phyloP scores from a whole-genome alignment of 768 basidiomycete genomes.

The Pulveroboletus sp. region DNA sequence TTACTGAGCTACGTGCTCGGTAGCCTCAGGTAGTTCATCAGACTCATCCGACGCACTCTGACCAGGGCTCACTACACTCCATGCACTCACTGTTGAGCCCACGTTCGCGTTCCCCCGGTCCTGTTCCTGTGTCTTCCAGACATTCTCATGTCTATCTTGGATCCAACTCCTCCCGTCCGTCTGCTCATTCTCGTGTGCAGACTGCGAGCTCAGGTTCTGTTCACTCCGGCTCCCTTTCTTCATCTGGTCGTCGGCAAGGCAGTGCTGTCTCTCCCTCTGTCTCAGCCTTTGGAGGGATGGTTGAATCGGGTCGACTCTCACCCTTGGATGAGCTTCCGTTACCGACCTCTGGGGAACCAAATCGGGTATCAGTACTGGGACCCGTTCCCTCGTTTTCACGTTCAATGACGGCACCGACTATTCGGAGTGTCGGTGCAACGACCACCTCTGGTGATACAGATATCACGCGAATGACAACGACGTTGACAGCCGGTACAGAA shows the following conservation, averaged over 20 bases:
- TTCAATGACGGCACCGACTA: constrained; percentile 27
- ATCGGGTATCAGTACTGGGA: constrained; percentile 27
- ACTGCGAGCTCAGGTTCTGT: constrained; percentile 37
- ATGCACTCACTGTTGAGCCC: constrained; percentile 55
- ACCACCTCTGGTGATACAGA: constrained; percentile 31
- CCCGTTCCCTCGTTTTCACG: constrained; percentile 32
- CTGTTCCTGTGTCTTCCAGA: constrained; percentile 45
- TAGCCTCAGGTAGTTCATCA: constrained; percentile 45
- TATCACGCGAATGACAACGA: constrained; percentile 22
- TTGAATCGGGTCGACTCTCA: constrained; percentile 21
- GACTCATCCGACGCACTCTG: constrained; percentile 43
- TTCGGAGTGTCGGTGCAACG: constrained; percentile 29
- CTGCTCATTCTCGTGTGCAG: constrained; percentile 38
- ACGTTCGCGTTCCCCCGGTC: constrained; percentile 44
- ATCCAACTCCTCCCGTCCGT: constrained; percentile 54
- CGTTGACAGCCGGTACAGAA: constrained; percentile 16
- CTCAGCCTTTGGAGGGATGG: constrained; percentile 44
- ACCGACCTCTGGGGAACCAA: constrained; percentile 8
- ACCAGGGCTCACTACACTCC: constrained; percentile 63
- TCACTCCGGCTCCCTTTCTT: constrained; percentile 51
- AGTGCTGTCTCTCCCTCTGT: constrained; percentile 42
- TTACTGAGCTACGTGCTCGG: constrained; percentile 12
- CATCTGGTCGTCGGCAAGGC: constrained; percentile 41
- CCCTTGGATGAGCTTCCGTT: constrained; percentile 19
- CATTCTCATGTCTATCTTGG: constrained; percentile 41